phyloP scores from a whole-genome alignment of 129 eudicot genomes.

The carrot (Daucus carota) region DNA sequence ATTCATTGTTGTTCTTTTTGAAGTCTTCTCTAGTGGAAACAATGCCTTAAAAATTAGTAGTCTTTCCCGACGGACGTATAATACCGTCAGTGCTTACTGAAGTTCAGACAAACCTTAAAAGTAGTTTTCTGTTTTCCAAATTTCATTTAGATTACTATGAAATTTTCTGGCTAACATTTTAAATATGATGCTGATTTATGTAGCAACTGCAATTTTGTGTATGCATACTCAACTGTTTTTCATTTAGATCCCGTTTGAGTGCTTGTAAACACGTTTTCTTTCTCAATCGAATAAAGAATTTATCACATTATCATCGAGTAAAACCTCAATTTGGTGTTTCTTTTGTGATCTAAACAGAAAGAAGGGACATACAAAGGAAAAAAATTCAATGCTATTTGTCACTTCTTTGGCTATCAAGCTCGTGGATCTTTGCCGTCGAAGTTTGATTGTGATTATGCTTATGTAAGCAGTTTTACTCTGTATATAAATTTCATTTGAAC shows the following conservation, averaged over 20 bases:
- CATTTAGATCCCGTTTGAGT: background rate
- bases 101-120: background rate
- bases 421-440: slow-evolving; percentile 92
- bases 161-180: background rate
- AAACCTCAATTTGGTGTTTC: background rate
- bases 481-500: background rate
- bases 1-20: background rate
- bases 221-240: background rate
- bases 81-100: background rate
- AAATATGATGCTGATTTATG: background rate
- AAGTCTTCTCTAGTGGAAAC: background rate
- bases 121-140: too few species aligned
- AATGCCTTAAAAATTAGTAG: background rate
- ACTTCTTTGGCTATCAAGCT: slow-evolving; percentile 96
- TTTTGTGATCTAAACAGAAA: slow-evolving; percentile 43
- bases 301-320: background rate
- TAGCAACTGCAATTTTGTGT: background rate
- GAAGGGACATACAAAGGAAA: slow-evolving; percentile 91
- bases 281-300: background rate
- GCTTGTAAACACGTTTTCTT: background rate
- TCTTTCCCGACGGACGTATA: background rate
- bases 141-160: background rate
- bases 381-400: slow-evolving; percentile 86
- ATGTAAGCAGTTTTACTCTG: slow-evolving; percentile 41
- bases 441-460: slow-evolving; percentile 93